phyloP scores from a whole-genome alignment of 2,329 filamentous ascomycete species.

The Fusarium palustre region DNA sequence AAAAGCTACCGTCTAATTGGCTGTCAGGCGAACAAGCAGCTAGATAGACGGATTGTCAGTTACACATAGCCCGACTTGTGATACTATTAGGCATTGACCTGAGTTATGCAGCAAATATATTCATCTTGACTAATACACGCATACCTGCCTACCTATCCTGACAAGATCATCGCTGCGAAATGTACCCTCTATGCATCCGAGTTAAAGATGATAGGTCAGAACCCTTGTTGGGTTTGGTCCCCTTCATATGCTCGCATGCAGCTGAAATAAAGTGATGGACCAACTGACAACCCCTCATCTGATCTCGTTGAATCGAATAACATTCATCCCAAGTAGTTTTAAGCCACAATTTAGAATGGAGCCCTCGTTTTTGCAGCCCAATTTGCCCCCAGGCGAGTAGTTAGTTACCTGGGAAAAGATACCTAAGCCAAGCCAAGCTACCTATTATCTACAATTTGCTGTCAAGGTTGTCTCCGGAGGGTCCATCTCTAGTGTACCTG shows the following conservation, averaged over 20 bases:
- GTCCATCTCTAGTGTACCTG: neutral
- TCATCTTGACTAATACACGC: neutral
- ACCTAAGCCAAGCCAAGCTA: neutral
- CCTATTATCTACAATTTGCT: no score
- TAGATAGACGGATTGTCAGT: conserved; percentile 1
- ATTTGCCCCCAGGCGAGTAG: neutral
- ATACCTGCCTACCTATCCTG: neutral
- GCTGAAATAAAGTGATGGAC: neutral
- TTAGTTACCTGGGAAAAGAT: neutral
- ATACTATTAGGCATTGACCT: neutral
- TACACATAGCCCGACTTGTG: neutral
- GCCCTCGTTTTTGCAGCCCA: neutral
- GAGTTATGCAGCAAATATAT: neutral
- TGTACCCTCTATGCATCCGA: neutral
- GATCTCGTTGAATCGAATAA: conserved; percentile 11
- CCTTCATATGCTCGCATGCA: neutral
- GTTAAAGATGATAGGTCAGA: conserved; percentile 1
- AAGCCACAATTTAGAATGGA: conserved; percentile 24
- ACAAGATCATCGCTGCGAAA: neutral
- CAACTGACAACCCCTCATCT: conserved; percentile 16
- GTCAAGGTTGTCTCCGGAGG: conserved; percentile 13
- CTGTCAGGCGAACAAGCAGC: neutral
- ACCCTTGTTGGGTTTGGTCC: conserved; percentile 2
- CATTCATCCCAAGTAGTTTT: conserved; percentile 6
- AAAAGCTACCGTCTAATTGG: neutral